Base-by-base conservation (phyloP, 2,329 filamentous ascomycete species). In the Cylindrodendrum hubeiense region DNA sequence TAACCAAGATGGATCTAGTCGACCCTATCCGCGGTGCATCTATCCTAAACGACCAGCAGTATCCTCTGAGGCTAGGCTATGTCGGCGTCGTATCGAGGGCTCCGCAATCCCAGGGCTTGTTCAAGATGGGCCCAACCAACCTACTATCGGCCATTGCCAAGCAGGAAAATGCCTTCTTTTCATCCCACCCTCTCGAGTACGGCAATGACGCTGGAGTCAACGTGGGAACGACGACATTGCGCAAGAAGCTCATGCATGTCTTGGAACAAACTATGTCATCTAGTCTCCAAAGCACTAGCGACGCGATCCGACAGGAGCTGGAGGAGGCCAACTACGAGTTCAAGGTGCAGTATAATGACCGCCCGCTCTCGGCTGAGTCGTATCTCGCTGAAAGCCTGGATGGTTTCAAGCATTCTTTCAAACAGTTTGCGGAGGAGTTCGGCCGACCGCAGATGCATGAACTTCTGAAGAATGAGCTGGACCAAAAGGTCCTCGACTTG, bases 281-380 rank as follows among this genome's bases (percentile, higher is more conserved):
- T 34, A 97, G 93, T 74, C 85, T 99, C 59, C 93, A 96, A 72
- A 90, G 90, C 60, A 99, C 96, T 4, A 93, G 93, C 72, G 94
- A 98, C 76, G 94, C 94, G 10, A 98, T 99, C 70, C 91, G 92
- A 67, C 94, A 97, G 77, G 96, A 99, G 79, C 88, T 99, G 0
- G 95, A 98, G 75, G 96, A 99, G 80, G 95, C 96, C 3, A 95
- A 93, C 0, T 99, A 99, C 76, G 95, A 99, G 80, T 99, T 97
- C 86, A 99, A 99, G 79, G 96, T 99, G 5, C 97, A 99, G 79
- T 99, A 99, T 82, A 99, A 99, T 75, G 96, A 99, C 78, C 90
- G 96, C 7, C 94, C 95, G 1, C 84, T 99, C 37, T 97, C 94
- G 54, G 96, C 96, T 2, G 96, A 99, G 78, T 97, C 95, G 4